Base-by-base conservation (phyloP, 1,284 basidiomycete genomes). In the Cronartium quercuum region DNA sequence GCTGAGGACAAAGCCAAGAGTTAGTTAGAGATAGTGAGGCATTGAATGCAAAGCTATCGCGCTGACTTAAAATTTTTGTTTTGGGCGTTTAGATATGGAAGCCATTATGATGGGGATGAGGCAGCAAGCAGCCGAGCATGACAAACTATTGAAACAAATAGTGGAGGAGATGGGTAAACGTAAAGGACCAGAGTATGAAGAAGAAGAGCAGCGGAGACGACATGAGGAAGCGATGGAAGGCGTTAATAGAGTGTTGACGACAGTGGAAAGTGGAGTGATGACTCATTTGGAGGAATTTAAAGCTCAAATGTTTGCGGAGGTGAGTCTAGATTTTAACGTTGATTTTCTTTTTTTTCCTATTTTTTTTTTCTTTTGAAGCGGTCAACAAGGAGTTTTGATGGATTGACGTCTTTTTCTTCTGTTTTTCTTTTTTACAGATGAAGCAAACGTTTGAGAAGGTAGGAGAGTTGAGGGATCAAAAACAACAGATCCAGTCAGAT, bases 401-500 rank as follows among this genome's bases (percentile, higher is more conserved):
- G 40, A 37, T 55, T 51, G 47, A 68, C 34, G 29, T 13, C 4
- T 6, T 60, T 40, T 47, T 18, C 40, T 13, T 74, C 18, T 21
- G n/a, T 47, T 3, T 61, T 61, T 7, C 1, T 24, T 29, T 61
- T 57, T 73, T 38, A 35, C 6, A 75, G 71, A 66, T 75, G 64
- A 75, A 75, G 35, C 55, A 66, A 47, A 75, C 71, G 15, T 75
- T 66, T 34, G 71, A 75, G 13, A 75, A 75, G 41, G 71, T 75
- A 1, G 71, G 71, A 15, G 71, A 67, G 21, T 44, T 75, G 21
- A 67, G 71, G 24, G 64, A 66, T 35, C 71, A 75, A 60, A 75
- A 75, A 41, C 71, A 75, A 38, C 71, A 75, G 40, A 75, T 75
- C 41, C 71, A 75, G 63, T 65, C 71, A 0, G 71, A 75, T 66